phyloP scores from a whole-genome alignment of 495 filamentous ascomycete species.

The Tuber magnatum region DNA sequence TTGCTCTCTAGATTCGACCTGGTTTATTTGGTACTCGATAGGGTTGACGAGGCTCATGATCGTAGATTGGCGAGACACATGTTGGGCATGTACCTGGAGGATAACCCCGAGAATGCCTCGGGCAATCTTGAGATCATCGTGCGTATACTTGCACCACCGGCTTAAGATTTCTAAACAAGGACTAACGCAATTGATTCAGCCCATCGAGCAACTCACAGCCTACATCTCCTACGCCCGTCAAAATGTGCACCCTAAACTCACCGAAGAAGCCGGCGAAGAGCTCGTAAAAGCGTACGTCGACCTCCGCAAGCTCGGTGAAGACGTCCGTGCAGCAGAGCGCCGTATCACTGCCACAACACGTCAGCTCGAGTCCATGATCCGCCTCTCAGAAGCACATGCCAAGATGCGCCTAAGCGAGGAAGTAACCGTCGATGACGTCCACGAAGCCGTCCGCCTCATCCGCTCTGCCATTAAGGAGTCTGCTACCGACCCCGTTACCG shows the following conservation, averaged over 20 bases:
- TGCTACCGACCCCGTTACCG: slow-evolving; percentile 83
- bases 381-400: slow-evolving; percentile 89
- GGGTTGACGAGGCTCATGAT: slow-evolving; percentile 80
- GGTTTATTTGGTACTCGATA: slow-evolving; percentile 92
- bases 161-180: not conserved
- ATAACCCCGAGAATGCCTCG: slow-evolving; percentile 79
- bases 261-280: slow-evolving; percentile 65
- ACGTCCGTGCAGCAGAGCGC: slow-evolving; percentile 86
- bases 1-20: slow-evolving; percentile 92
- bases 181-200: slow-evolving; percentile 45
- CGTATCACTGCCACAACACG: slow-evolving; percentile 95
- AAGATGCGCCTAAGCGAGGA: slow-evolving; percentile 79
- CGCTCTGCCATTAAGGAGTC: slow-evolving; percentile 92
- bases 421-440: slow-evolving; percentile 76
- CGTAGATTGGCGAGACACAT: slow-evolving; percentile 84
- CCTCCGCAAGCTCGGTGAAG: slow-evolving; percentile 92
- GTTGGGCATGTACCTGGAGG: slow-evolving; percentile 94
- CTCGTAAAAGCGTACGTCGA: slow-evolving; percentile 84
- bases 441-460: slow-evolving; percentile 87
- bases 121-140: slow-evolving; percentile 35
- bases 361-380: slow-evolving; percentile 96
- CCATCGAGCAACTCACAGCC: slow-evolving; percentile 87
- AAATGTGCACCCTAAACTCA: slow-evolving; percentile 73
- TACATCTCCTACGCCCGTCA: slow-evolving; percentile 97
- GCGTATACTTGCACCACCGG: not conserved